A percentile compares a stretch with the other conserved stretches of the same genome.
Evolutionary conservation across 331 rosid species (phyloP).

Genomic region (Quercus phellos): DNA sequence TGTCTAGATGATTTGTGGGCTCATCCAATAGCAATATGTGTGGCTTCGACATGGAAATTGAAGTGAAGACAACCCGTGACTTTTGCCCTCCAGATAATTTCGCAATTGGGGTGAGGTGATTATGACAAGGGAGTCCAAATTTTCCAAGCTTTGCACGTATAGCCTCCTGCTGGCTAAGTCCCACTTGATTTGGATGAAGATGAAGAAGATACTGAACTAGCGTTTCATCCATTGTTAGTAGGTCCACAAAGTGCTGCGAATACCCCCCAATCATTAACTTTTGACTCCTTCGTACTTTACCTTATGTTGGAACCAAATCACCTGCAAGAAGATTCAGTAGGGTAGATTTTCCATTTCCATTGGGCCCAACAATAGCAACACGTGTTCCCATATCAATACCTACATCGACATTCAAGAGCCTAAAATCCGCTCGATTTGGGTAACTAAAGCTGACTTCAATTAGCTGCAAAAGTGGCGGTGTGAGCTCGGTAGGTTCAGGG

Average conservation of each 20-base stretch:
- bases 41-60: too few species aligned
- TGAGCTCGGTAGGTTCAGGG: conserved; percentile 94
- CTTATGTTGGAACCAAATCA: conserved; percentile 62
- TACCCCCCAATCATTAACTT: conserved; percentile 85
- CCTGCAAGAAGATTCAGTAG: conserved; percentile 78
- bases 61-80: too few species aligned
- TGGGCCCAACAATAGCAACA: conserved; percentile 88
- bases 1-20: too few species aligned
- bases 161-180: too few species aligned
- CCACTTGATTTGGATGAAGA: too few species aligned
- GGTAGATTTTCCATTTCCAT: conserved; percentile 89
- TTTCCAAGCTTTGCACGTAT: too few species aligned
- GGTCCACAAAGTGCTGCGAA: conserved; percentile 82
- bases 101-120: too few species aligned
- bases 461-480: conserved; percentile 89
- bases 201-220: too few species aligned
- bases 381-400: conserved; percentile 97
- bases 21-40: too few species aligned
- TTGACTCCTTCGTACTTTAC: conserved; percentile 79
- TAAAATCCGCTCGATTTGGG: conserved; percentile 72
- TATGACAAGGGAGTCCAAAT: too few species aligned
- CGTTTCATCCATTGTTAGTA: conserved; percentile 52
- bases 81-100: too few species aligned
- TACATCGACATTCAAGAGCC: conserved; percentile 74
- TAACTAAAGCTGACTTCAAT: conserved; percentile 88